These are phyloP conservation scores for Triangularia verruculosa DNA, from an alignment of 2,329 filamentous ascomycete species.

Conservation along the genomic window DNA sequence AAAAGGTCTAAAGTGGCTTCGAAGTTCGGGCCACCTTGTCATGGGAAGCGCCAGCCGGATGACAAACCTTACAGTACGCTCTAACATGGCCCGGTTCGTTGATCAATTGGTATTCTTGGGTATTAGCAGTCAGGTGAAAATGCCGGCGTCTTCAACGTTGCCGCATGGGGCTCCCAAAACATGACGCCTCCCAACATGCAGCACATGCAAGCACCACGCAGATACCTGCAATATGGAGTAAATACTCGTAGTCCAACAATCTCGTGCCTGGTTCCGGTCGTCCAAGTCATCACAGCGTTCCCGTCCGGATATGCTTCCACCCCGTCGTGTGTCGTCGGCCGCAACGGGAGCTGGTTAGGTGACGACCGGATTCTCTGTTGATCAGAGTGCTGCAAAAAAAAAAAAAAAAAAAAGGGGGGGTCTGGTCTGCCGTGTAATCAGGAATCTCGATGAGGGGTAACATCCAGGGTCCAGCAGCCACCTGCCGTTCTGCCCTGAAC, in stretches of 20 bases:
- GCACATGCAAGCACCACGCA: not conserved
- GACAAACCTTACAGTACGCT: too few relatives aligned
- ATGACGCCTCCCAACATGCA: not conserved
- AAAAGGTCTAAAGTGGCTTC: not conserved
- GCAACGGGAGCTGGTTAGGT: not conserved
- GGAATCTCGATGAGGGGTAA: not conserved
- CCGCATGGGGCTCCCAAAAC: slow-evolving; percentile 1
- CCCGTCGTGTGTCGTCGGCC: not conserved
- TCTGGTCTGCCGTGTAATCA: not conserved
- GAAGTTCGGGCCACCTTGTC: slow-evolving; percentile 1
- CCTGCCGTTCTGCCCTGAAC: not conserved
- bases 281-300: not conserved
- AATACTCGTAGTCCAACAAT: not conserved
- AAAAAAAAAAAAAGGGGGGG: not conserved
- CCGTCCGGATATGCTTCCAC: not conserved
- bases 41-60: not conserved
- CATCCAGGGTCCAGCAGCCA: not conserved
- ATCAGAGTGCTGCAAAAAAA: not conserved
- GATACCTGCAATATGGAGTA: not conserved
- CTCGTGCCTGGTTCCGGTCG: not conserved
- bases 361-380: too few relatives aligned
- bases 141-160: not conserved
- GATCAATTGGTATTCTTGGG: too few relatives aligned
- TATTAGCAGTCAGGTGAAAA: not conserved
- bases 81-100: too few relatives aligned